Evolutionary conservation across 1,284 basidiomycete genomes (phyloP).

Genomic region (Ustilago crameri): DNA sequence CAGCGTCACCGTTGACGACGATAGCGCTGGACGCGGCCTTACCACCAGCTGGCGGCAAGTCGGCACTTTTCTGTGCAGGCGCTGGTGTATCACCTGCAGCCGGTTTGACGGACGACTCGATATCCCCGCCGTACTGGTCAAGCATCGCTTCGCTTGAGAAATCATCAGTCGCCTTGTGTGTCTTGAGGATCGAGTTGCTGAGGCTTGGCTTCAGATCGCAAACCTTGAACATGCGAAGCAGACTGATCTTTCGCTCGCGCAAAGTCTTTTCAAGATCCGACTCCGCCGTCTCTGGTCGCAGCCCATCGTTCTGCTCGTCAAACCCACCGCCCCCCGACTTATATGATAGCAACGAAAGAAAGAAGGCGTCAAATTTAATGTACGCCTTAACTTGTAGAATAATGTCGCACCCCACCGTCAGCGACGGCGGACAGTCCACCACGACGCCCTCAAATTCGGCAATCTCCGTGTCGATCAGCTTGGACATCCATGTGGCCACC

Average conservation of each 20-base stretch:
- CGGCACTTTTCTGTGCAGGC: neutral
- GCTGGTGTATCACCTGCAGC: constrained; percentile 1
- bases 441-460: constrained; percentile 62
- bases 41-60: constrained; percentile 10
- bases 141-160: constrained; percentile 54
- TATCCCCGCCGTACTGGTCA: constrained; percentile 69
- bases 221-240: constrained; percentile 62
- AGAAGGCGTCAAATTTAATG: constrained; percentile 48
- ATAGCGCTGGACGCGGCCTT: constrained; percentile 15
- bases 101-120: constrained; percentile 10
- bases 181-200: constrained; percentile 53
- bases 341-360: constrained; percentile 12
- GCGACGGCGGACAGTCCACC: constrained; percentile 57
- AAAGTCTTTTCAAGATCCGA: constrained; percentile 78
- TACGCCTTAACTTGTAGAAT: constrained; percentile 63
- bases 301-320: constrained; percentile 21
- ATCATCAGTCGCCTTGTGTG: constrained; percentile 72
- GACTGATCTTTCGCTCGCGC: constrained; percentile 78
- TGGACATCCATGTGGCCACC: constrained; percentile 63
- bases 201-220: constrained; percentile 57
- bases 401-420: constrained; percentile 63
- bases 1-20: constrained; percentile 17
- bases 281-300: constrained; percentile 75
- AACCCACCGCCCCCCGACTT: neutral
- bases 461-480: constrained; percentile 58